Base-by-base conservation (phyloP, 108 stramenopile genomes). In the Nitzschia palea region DNA sequence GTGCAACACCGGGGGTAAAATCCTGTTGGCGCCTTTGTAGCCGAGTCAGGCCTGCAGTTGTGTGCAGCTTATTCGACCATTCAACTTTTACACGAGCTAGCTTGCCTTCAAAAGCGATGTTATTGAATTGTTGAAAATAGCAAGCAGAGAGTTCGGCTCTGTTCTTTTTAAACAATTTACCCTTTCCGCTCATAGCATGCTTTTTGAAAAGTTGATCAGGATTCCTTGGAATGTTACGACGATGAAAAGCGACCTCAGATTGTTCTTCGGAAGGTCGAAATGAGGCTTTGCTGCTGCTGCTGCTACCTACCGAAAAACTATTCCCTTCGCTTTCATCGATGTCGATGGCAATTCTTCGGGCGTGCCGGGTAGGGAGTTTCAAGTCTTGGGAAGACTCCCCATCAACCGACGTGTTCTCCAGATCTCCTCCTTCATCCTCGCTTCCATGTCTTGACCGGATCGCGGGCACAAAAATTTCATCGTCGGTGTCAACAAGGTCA, bases 11-110 rank as follows among this genome's bases (percentile, higher is more conserved):
- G 0, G 70, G 63, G n/a, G 31, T 56, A 54, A 57, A 66, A 27
- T 57, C 50, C 0, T 40, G 35, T 12, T 26, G 28, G 22, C 29
- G 3, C 28, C 32, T 58, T 18, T 33, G 47, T 36, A 93, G 61
- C 14, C 88, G 54, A 1, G 97, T 97, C 50, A 93, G 47, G 2
- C 97, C 97, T 14, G 96, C 95, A 9, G 96, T 96, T 5, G 79
- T 87, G 40, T 70, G 75, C 2, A 97, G 70, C 45, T 93, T 91
- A 2, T 81, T 83, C 31, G 79, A 89, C 97, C 97, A 98, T 2
- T 29, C 47, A 1, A 94, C 77, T 4, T 73, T 37, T 5, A 87
- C 85, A 1, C 17, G 12, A 15, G 30, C 37, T 4, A 93, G 77
- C 25, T 60, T 53, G 14, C 62, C 62, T 28, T 77, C 55, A 62